Base-by-base conservation (phyloP, 106 monocot species). In the Dioscorea dumetorum region DNA sequence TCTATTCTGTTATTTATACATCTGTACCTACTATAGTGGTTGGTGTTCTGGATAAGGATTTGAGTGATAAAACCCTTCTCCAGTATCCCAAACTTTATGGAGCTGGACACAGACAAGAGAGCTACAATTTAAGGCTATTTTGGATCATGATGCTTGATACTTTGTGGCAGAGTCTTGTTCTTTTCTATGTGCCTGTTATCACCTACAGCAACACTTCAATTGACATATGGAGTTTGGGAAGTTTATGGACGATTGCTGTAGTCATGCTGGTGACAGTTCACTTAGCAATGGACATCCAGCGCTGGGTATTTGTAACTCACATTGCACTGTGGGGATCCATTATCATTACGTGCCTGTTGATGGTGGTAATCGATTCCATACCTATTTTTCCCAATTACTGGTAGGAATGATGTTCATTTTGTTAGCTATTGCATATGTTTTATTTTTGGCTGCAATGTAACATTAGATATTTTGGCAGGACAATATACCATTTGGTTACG, bases 61-160 rank as follows among this genome's bases (percentile, higher is more conserved):
- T 95, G 59, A 91, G 91, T 78, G 85, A 95, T 64, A 81, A 70
- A 41, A 95, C 95, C 13, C 88, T 95, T 49, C 85, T 91, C 34
- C 77, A 60, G 61, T 82, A 91, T 77, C 95, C 95, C 18, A 95
- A 88, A 78, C 78, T 91, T 32, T 91, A 95, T 79, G 76, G 79
- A 73, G 77, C 91, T 41, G 95, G 95, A 32, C 86, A 91, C 75
- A 77, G 85, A 73, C 88, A 91, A 35, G 95, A 95, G 78, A 86
- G 91, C 76, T 95, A 95, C 63, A 95, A 95, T 72, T 75, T 91
- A 72, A 59, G 61, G 22, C 82, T 95, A 19, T 95, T 95, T 65
- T 95, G 95, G 95, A 85, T 88, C 69, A 95, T 88, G 69, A 95
- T 95, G 88, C 60, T 81, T 32, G 95, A 95, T 76, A 95, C 95